Base-by-base conservation (phyloP, 345 rosid species). In the Eucalyptus pauciflora region DNA sequence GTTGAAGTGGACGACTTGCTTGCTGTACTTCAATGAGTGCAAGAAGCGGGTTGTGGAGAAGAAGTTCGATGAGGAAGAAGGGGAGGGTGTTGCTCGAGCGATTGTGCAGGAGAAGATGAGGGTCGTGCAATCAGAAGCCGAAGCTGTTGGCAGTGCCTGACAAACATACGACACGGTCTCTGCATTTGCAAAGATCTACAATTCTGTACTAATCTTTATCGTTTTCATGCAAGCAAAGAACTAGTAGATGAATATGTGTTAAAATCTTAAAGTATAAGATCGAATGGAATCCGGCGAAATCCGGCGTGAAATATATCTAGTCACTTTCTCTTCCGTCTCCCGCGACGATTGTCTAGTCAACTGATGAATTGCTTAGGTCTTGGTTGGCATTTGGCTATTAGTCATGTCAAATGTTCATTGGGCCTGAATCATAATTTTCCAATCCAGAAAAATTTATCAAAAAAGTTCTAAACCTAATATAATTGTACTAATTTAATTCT, bases 21-120 rank as follows among this genome's bases (percentile, higher is more conserved):
- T 87, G 88, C 50, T 87, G 76, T 87, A 87, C 71, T 87, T 60
- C 71, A 14, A 64, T n/a, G 80, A 87, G 51, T 87, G 88, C 88
- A 87, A 87, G 81, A 87, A 45, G 33, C 24, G 88, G 88, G 88
- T 48, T 64, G 13, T 87, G 79, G 54, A 62, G 54, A 87, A 87
- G 83, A 87, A 87, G 83, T 22, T 87, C 46, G 88, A 87, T 29
- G 76, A 31, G 83, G 88, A 87, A 64, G 88, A 48, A 48, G 79
- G 88, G 69, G n/a, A 50, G 33, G 22, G 46, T 8, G 54, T 85
- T 85, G 87, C 16, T 15, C 50, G 29, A 46, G 22, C 41, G 14
- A 46, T 27, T 33, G 54, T 51, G 13, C 87, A 85, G 37, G 76
- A 64, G 76, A n/a, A 64, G 37, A 64, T n/a, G 76, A n/a, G 76